These are phyloP conservation scores for Scheffersomyces ergatensis DNA, from an alignment of 805 yeast genomes.

Conservation along the genomic window DNA sequence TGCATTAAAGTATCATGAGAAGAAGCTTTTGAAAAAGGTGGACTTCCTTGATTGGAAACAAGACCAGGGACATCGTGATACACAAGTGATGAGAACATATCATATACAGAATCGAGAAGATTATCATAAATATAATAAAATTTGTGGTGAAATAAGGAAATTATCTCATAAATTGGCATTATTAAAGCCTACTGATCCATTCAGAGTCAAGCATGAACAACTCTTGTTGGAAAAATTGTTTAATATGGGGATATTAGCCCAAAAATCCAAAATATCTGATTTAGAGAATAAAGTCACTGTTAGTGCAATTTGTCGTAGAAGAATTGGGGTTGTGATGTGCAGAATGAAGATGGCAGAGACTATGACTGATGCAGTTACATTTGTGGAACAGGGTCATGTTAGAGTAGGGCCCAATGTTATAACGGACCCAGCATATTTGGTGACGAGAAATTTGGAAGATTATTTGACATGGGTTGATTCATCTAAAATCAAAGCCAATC, in stretches of 20 bases:
- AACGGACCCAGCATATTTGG: conserved; percentile 93
- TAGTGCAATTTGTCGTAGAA: conserved; percentile 85
- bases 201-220: conserved; percentile 85
- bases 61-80: conserved; percentile 91
- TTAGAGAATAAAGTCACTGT: conserved; percentile 90
- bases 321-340: conserved; percentile 94
- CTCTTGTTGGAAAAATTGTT: conserved; percentile 82
- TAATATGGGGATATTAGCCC: conserved; percentile 82
- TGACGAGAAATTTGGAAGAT: conserved; percentile 93
- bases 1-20: conserved; percentile 90
- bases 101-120: conserved; percentile 95
- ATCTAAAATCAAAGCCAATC: conserved; percentile 86
- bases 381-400: conserved; percentile 95
- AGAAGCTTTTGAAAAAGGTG: conserved; percentile 89
- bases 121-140: conserved; percentile 87
- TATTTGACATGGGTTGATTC: conserved; percentile 97
- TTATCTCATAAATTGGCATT: conserved; percentile 82
- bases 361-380: conserved; percentile 82
- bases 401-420: conserved; percentile 95
- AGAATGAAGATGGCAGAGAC: conserved; percentile 91
- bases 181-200: conserved; percentile 83
- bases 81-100: conserved; percentile 94
- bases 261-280: conserved; percentile 88
- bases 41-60: conserved; percentile 98
- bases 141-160: conserved; percentile 89